Evolutionary conservation across 192 early-diverging fungal species (phyloP).

Genomic region (Mortierella antarctica): DNA sequence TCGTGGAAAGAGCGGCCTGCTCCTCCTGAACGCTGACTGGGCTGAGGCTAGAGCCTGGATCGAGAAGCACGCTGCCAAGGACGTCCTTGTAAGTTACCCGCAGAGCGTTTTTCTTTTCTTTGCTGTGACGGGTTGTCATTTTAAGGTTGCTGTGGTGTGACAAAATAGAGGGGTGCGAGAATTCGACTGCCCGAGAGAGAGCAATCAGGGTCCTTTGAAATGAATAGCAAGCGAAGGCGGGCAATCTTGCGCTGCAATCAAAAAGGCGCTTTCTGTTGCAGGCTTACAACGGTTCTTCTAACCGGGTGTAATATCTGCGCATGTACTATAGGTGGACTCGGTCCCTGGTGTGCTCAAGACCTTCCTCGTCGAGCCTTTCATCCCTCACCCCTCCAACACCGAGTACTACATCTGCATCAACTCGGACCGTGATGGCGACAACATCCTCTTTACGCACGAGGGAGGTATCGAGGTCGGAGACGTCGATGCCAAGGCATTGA

Average conservation of each 20-base stretch:
- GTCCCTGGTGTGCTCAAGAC: slow-evolving; percentile 91
- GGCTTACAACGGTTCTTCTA: no score
- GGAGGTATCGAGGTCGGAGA: slow-evolving; percentile 99
- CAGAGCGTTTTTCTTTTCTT: no score
- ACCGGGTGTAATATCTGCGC: no score
- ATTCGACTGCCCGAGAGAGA: no score
- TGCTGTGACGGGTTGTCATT: no score
- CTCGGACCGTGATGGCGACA: slow-evolving; percentile 94
- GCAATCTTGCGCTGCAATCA: no score
- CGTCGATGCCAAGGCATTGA: slow-evolving; percentile 96
- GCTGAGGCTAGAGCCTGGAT: slow-evolving; percentile 89
- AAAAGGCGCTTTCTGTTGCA: no score
- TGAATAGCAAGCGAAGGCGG: no score
- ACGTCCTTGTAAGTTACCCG: slow-evolving; percentile 71
- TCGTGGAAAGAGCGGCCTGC: slow-evolving; percentile 94
- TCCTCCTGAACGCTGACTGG: slow-evolving; percentile 95
- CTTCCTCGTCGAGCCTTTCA: slow-evolving; percentile 95
- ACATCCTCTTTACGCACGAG: slow-evolving; percentile 97
- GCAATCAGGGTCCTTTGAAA: no score
- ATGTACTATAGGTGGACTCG: slow-evolving; percentile 72
- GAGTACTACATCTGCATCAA: slow-evolving; percentile 99
- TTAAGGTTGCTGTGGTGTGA: no score
- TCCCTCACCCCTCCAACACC: slow-evolving; percentile 89
- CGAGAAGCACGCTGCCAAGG: slow-evolving; percentile 85
- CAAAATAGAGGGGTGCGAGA: no score